A percentile compares a stretch with the other conserved stretches of the same genome.
Conservation (phyloP, 2,329 filamentous ascomycete genomes). For the Chaetoscypha palmicola region DNA sequence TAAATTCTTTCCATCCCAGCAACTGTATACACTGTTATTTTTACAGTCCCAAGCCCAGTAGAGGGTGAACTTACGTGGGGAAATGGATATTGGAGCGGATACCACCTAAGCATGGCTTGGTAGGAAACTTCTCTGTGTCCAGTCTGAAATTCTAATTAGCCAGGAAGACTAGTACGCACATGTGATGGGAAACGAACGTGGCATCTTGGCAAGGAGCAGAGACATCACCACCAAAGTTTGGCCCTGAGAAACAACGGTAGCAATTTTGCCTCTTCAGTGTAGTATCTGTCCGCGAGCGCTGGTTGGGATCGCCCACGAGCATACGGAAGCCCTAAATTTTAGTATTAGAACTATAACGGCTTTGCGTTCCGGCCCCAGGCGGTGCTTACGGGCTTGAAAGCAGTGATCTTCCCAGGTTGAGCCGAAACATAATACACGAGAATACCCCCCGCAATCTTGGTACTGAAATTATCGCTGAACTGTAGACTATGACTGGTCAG, state of each 20-base stretch:
- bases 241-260: neutral
- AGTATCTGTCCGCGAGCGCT: conserved; percentile 23
- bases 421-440: conserved; percentile 15
- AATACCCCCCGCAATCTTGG: conserved; percentile 9
- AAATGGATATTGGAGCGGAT: conserved; percentile 31
- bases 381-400: conserved; percentile 15
- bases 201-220: conserved; percentile 14
- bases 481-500: conserved; percentile 6
- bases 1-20: conserved; percentile 19
- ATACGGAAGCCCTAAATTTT: conserved; percentile 37
- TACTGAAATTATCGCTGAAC: conserved; percentile 16
- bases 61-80: conserved; percentile 13
- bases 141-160: too few species aligned
- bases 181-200: neutral
- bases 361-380: too few species aligned
- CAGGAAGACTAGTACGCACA: too few species aligned
- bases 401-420: conserved; percentile 8
- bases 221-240: neutral
- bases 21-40: conserved; percentile 32
- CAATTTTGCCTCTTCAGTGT: conserved; percentile 12
- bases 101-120: conserved; percentile 25
- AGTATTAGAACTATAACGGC: too few species aligned
- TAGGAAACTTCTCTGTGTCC: conserved; percentile 36
- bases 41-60: neutral
- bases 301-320: conserved; percentile 36